These are phyloP conservation scores for Tolypocladium ovalisporum DNA, from an alignment of 2,329 filamentous ascomycete species.

Conservation along the genomic window DNA sequence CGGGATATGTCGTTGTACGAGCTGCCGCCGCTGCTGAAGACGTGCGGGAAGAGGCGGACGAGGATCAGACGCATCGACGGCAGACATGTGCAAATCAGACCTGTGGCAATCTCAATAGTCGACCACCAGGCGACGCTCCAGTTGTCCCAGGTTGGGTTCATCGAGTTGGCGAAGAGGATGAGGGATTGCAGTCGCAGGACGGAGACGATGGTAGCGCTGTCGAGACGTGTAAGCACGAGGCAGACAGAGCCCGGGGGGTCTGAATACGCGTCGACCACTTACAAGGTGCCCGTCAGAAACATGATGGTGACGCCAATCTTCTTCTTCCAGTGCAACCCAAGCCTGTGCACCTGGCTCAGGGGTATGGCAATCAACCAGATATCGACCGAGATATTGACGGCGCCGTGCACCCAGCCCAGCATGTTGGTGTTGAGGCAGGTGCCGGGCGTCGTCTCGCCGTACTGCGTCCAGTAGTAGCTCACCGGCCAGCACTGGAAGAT, in stretches of 20 bases:
- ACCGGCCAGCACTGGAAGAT: not conserved
- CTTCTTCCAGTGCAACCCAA: conserved; percentile 3
- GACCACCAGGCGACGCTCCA: not conserved
- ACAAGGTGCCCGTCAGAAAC: conserved; percentile 3
- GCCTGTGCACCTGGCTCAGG: not conserved
- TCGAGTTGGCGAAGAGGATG: not conserved
- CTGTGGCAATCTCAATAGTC: not conserved
- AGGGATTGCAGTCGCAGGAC: not conserved
- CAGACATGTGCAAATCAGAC: not conserved
- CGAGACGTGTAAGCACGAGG: not conserved
- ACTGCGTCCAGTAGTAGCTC: conserved; percentile 1
- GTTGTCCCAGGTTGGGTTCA: not conserved
- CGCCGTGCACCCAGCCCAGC: not conserved
- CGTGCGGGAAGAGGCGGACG: not conserved
- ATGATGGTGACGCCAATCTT: conserved; percentile 1
- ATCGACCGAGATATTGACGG: not conserved
- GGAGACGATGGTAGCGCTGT: not conserved
- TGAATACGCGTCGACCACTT: not conserved
- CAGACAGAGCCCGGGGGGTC: not conserved
- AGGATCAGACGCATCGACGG: not conserved
- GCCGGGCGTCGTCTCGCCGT: not conserved
- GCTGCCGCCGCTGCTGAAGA: not conserved
- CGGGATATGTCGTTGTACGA: not conserved
- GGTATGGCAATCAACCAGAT: conserved; percentile 2
- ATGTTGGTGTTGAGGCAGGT: not conserved